Evolutionary conservation across 1,284 basidiomycete genomes (phyloP).

Genomic region (Ustilago shanxiensis): DNA sequence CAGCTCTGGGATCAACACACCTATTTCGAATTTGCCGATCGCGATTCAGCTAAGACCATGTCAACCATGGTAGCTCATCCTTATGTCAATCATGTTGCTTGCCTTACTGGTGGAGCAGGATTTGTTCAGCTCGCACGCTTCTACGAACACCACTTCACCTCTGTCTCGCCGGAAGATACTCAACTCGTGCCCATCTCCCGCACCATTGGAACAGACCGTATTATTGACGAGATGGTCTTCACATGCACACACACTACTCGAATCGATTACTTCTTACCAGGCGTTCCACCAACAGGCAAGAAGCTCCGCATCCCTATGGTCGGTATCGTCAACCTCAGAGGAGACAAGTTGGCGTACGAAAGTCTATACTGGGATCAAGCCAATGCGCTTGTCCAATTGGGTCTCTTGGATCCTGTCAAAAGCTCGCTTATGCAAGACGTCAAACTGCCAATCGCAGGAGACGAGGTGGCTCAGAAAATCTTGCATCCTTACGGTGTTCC

Average conservation of each 20-base stretch:
- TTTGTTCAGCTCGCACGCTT: constrained; percentile 25
- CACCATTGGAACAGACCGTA: constrained; percentile 28
- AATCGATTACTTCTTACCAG: constrained; percentile 44
- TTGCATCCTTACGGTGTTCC: constrained; percentile 36
- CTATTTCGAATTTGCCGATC: constrained; percentile 37
- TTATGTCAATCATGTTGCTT: constrained; percentile 43
- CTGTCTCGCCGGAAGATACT: constrained; percentile 29
- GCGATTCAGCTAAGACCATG: constrained; percentile 40
- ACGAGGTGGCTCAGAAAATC: constrained; percentile 40
- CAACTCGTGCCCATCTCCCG: constrained; percentile 24
- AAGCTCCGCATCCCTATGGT: constrained; percentile 39
- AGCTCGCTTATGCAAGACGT: constrained; percentile 14
- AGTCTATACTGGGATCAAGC: constrained; percentile 47
- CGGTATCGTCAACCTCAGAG: constrained; percentile 42
- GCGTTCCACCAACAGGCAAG: constrained; percentile 31
- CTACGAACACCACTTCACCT: constrained; percentile 43
- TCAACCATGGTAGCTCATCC: constrained; percentile 39
- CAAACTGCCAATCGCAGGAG: constrained; percentile 30
- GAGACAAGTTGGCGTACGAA: constrained; percentile 43
- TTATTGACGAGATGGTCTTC: constrained; percentile 50
- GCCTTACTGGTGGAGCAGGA: constrained; percentile 40
- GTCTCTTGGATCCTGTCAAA: constrained; percentile 20
- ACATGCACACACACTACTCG: constrained; percentile 35
- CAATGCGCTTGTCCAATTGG: constrained; percentile 31
- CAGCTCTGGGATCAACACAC: constrained; percentile 48